A percentile compares a stretch with the other conserved stretches of the same genome.
Evolutionary conservation across 129 eudicot genomes (phyloP).

Genomic region (Flaveria bidentis): DNA sequence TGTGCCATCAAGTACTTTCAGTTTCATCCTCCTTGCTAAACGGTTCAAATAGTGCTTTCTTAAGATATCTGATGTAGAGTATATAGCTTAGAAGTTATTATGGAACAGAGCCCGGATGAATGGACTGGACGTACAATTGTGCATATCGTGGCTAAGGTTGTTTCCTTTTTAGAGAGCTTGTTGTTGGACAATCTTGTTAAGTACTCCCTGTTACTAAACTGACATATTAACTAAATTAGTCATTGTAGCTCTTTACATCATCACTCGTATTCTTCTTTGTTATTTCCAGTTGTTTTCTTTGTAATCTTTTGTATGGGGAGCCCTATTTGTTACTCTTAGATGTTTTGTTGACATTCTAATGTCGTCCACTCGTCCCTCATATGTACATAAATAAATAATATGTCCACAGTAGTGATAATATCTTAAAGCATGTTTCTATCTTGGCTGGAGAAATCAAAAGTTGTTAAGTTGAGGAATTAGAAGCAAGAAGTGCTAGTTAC

Average conservation of each 20-base stretch:
- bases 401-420: background rate
- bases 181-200: background rate
- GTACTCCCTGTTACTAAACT: background rate
- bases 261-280: background rate
- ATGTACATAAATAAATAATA: background rate
- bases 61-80: background rate
- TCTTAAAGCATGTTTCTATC: background rate
- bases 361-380: background rate
- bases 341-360: background rate
- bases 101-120: background rate
- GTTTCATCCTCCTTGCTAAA: background rate
- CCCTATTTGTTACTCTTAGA: background rate
- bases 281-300: background rate
- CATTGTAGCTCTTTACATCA: background rate
- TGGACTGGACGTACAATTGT: background rate
- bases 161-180: background rate
- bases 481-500: conserved; percentile 10
- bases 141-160: background rate
- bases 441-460: background rate
- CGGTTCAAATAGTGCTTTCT: background rate
- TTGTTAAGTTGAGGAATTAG: background rate
- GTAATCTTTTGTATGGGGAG: background rate
- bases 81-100: background rate
- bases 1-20: background rate
- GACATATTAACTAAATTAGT: background rate